These are phyloP conservation scores for Aspergillus intermedius DNA, from an alignment of 2,329 filamentous ascomycete species.

Conservation along the genomic window DNA sequence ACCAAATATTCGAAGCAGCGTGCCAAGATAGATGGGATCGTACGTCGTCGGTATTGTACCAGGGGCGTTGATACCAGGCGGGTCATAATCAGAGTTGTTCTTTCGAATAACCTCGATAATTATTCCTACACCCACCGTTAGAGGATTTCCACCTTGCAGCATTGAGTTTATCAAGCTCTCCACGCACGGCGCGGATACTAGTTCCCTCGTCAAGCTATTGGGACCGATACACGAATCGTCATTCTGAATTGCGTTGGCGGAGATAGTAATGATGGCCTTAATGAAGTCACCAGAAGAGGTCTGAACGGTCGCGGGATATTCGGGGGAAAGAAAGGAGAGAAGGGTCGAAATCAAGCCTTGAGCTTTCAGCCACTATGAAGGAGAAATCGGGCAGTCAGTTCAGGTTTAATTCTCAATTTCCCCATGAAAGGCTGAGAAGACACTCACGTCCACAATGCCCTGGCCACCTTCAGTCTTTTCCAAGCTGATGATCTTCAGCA, in stretches of 20 bases:
- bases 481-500: constrained; percentile 93
- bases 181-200: constrained; percentile 80
- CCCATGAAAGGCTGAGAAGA: neutral
- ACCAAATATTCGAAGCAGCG: constrained; percentile 80
- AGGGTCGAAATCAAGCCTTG: constrained; percentile 82
- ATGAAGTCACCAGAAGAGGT: constrained; percentile 96
- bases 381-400: neutral
- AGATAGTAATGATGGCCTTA: constrained; percentile 98
- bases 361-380: constrained; percentile 73
- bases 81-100: constrained; percentile 98
- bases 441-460: constrained; percentile 80
- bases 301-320: constrained; percentile 83
- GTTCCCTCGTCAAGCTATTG: constrained; percentile 89
- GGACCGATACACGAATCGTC: constrained; percentile 98
- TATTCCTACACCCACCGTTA: constrained; percentile 94
- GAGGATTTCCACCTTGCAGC: constrained; percentile 84
- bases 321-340: constrained; percentile 76
- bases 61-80: constrained; percentile 76
- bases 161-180: constrained; percentile 83
- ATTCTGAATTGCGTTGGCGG: constrained; percentile 94
- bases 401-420: too few species aligned
- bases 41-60: constrained; percentile 72
- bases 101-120: constrained; percentile 98
- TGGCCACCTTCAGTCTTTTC: constrained; percentile 87
- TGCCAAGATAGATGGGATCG: constrained; percentile 94